These are phyloP conservation scores for Starmerella khaoyaiensis DNA, from an alignment of 805 yeast species.

Conservation along the genomic window DNA sequence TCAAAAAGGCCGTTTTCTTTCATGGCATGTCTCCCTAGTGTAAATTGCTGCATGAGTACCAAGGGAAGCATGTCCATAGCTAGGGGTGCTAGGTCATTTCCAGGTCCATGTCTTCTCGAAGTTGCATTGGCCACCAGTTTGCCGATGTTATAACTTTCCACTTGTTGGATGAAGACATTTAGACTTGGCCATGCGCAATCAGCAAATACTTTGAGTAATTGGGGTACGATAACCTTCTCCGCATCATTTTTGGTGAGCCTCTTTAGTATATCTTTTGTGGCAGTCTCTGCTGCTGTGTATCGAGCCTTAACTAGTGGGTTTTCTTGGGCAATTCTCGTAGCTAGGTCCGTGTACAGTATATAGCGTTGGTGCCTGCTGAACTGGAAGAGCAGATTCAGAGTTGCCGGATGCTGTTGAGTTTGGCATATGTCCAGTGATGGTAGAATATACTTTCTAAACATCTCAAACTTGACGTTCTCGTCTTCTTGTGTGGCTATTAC, in stretches of 20 bases:
- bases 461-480: constrained; percentile 1
- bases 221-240: constrained; percentile 11
- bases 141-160: constrained; percentile 20
- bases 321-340: constrained; percentile 3
- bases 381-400: constrained; percentile 1
- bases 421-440: constrained; percentile 17
- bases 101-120: too few species aligned
- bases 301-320: constrained; percentile 15
- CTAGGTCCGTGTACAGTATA: constrained; percentile 13
- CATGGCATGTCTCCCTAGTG: constrained; percentile 12
- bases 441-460: constrained; percentile 13
- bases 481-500: too few species aligned
- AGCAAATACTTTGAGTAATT: constrained; percentile 10
- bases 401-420: constrained; percentile 1
- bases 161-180: constrained; percentile 16
- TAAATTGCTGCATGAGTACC: constrained; percentile 17
- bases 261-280: constrained; percentile 16
- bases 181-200: constrained; percentile 17
- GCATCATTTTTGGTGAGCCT: constrained; percentile 16
- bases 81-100: constrained; percentile 4
- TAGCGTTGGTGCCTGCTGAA: constrained; percentile 6
- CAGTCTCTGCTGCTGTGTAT: constrained; percentile 11
- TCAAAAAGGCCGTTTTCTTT: constrained; percentile 16
- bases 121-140: constrained; percentile 9
- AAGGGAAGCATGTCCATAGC: constrained; percentile 19